Conservation (phyloP, 345 rosid genomes). For the Salix viminalis region DNA sequence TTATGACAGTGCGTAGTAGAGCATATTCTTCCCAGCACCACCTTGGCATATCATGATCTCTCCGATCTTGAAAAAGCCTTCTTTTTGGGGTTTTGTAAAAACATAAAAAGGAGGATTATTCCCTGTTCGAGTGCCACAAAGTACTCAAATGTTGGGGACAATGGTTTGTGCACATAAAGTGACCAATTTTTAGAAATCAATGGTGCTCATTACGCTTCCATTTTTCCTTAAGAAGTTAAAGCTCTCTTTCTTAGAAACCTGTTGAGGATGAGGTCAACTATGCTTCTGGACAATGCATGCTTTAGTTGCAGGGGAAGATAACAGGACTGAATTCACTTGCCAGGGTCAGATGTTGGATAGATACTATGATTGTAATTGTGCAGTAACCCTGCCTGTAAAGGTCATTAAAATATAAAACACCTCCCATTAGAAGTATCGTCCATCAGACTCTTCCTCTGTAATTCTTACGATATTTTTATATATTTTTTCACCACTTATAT, state of each 20-base stretch:
- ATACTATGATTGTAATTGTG: not conserved
- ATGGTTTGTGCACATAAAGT: not conserved
- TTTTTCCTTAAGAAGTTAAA: not conserved
- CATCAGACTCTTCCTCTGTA: not conserved
- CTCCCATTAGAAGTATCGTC: not conserved
- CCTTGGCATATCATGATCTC: not conserved
- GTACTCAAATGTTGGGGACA: not conserved
- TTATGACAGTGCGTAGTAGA: not conserved
- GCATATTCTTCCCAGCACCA: not conserved
- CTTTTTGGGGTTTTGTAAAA: not conserved
- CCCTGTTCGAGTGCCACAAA: not conserved
- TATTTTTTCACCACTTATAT: not conserved
- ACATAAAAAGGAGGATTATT: not conserved
- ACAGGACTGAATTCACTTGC: not conserved
- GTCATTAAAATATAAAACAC: not conserved
- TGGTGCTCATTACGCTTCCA: not conserved
- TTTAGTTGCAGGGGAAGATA: not conserved
- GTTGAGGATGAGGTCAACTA: not conserved
- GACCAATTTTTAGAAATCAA: not conserved
- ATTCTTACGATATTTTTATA: not conserved
- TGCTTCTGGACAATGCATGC: not conserved
- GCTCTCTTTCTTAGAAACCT: not conserved
- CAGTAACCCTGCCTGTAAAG: not conserved
- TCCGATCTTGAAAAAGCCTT: not conserved
- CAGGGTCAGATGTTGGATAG: not conserved